A percentile compares a stretch with the other conserved stretches of the same genome.
Conservation (phyloP, 192 early-diverging fungal species). For the Umbelopsis vinacea region DNA sequence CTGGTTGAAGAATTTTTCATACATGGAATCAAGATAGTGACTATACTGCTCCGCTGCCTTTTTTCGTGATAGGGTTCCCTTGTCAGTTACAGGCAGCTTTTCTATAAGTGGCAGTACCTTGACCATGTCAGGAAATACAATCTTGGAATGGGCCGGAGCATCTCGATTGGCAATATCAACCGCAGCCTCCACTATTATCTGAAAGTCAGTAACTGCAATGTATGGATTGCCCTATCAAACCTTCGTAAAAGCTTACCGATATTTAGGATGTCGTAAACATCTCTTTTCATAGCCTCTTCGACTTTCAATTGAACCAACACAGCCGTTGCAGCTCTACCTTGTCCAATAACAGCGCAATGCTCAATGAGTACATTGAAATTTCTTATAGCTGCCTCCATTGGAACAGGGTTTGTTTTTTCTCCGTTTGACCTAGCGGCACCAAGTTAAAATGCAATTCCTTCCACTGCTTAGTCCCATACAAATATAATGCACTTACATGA, state of each 20-base stretch:
- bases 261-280: background rate
- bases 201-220: background rate
- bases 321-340: constrained; percentile 17
- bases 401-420: constrained; percentile 43
- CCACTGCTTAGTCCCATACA: background rate
- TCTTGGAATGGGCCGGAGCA: constrained; percentile 25
- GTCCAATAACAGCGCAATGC: constrained; percentile 29
- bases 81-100: constrained; percentile 31
- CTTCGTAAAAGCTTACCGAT: background rate
- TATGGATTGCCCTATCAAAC: background rate
- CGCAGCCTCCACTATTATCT: constrained; percentile 22
- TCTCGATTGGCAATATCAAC: constrained; percentile 30
- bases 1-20: constrained; percentile 44
- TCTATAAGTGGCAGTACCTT: constrained; percentile 29
- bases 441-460: background rate
- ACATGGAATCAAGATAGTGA: constrained; percentile 57
- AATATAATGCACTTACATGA: constrained; percentile 11
- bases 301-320: constrained; percentile 16
- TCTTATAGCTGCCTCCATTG: constrained; percentile 29
- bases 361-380: constrained; percentile 17
- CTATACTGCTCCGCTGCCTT: constrained; percentile 54
- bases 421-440: constrained; percentile 29
- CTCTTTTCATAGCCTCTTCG: background rate
- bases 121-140: constrained; percentile 31
- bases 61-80: constrained; percentile 34